phyloP scores from a whole-genome alignment of 2,329 filamentous ascomycete species.

The Capronia americana region DNA sequence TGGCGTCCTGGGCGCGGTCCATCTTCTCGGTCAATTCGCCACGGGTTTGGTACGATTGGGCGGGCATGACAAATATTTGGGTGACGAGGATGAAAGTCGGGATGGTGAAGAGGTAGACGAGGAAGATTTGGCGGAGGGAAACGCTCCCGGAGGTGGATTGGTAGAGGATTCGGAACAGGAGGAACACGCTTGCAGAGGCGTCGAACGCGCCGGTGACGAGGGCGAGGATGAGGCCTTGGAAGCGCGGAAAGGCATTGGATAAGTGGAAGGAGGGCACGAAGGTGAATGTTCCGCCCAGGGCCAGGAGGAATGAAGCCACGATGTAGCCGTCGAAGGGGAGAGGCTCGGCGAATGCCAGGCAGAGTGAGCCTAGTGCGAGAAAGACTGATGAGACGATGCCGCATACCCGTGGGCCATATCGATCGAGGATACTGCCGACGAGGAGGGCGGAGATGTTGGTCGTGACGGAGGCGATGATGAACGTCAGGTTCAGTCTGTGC shows the following conservation, averaged over 20 bases:
- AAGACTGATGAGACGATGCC: constrained; percentile 72
- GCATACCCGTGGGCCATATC: constrained; percentile 79
- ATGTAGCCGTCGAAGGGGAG: constrained; percentile 75
- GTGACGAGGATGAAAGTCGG: constrained; percentile 68
- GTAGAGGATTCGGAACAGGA: constrained; percentile 76
- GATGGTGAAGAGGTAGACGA: constrained; percentile 70
- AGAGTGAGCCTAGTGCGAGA: constrained; percentile 69
- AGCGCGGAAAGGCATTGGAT: constrained; percentile 78
- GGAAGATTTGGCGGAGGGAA: constrained; percentile 69
- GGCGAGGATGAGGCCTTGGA: constrained; percentile 77
- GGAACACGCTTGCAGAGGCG: constrained; percentile 77
- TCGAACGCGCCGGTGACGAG: constrained; percentile 83
- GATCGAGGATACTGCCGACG: constrained; percentile 82
- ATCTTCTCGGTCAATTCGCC: constrained; percentile 76
- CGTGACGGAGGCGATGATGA: constrained; percentile 84
- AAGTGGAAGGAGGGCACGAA: constrained; percentile 84
- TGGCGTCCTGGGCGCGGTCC: constrained; percentile 55
- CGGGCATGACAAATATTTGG: constrained; percentile 61
- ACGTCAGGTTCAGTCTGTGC: constrained; percentile 79
- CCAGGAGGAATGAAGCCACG: constrained; percentile 75
- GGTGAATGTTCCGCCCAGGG: constrained; percentile 77
- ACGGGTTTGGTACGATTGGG: constrained; percentile 76
- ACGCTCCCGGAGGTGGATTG: constrained; percentile 55
- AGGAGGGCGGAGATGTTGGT: constrained; percentile 87
- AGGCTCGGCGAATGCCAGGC: constrained; percentile 72